Base-by-base conservation (phyloP, 352 stramenopile genomes). In the Globisporangium nodosum region DNA sequence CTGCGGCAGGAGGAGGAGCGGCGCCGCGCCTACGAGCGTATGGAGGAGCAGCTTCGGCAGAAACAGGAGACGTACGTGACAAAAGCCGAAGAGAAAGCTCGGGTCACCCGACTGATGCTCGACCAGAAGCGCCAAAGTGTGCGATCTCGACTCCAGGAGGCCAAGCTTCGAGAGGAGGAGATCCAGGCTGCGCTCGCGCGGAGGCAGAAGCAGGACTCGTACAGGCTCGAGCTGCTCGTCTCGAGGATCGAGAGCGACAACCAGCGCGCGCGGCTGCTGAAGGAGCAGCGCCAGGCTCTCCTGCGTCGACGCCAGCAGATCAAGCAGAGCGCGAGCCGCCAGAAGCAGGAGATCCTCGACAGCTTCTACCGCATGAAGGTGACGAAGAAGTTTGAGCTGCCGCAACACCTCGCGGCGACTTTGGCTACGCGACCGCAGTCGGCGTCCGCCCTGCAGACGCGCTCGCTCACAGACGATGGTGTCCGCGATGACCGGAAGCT, bases 281-380 rank as follows among this genome's bases (percentile, higher is more conserved):
- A 88, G 46, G 49, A 72, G 31, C 76, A 94, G 46, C 78, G 83
- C 15, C 62, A 76, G 5, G 60, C 66, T 15, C 64, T 92, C 2
- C 58, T 94, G 46, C 69, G 74, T 13, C 71, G 81, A 18, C 76
- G 81, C 0, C 73, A 90, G 60, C 70, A 88, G 47, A 84, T 90
- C 49, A 86, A 91, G 52, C 73, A 85, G 50, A 65, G 66, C 37
- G 78, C 78, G 5, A 69, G 53, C 20, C 64, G 76, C 0, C 76
- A 92, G 39, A 90, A 90, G 52, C 69, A 84, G 24, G 73, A 91
- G 30, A 76, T 92, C n/a, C 54, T 92, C 4, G 76, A 90, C 13
- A 87, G 69, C 49, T 91, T 94, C 51, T 75, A 92, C 64, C 84
- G 85, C 53, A 90, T 94, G 82, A 86, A 88, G 57, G 70, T 91